Evolutionary conservation across 2,329 filamentous ascomycete species (phyloP), one percentile per base, ranked within the genome.

Genomic region (Diaporthe eres): DNA sequence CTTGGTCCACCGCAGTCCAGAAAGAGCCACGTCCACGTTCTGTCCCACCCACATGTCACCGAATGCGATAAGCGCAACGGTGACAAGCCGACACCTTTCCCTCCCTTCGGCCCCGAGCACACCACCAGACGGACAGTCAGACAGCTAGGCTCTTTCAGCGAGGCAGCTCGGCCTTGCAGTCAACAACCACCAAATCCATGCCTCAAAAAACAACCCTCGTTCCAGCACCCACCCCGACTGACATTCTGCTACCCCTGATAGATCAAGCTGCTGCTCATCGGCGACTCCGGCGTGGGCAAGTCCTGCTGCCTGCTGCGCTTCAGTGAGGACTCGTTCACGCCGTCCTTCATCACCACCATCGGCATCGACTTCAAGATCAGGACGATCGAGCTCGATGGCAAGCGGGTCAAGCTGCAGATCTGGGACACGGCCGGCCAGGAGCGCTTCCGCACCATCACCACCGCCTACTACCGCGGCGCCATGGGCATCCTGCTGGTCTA

Each of bases 361-460:
- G 97, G 97, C 81, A 98, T 99, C 88, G 97, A 99, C 88, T 99
- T 99, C 90, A 99, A 99, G 91, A 99, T 99, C 85, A 92, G 97
- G 80, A 99, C 97, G 79, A 99, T 99, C 87, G 97, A 99, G 88
- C 90, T 99, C 80, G 97, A 99, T 87, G 96, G 96, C 84, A 99
- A 99, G 92, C 92, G 96, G 78, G 97, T 99, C 82, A 99, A 99
- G 90, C 88, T 99, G 84, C 97, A 99, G 89, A 99, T 99, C 87
- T 99, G 97, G 97, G 97, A 99, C 84, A 99, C 97, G 37, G 97
- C 97, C 72, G 97, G 97, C 74, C 97, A 99, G 86, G 97, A 99
- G 88, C 94, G 97, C 78, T 99, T 99, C 91, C 92, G 97, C 80
- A 99, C 97, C 79, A 99, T 99, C 87, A 99, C 97, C 72, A 98